phyloP scores from a whole-genome alignment of 2,329 filamentous ascomycete species.

The Seiridium unicorne region DNA sequence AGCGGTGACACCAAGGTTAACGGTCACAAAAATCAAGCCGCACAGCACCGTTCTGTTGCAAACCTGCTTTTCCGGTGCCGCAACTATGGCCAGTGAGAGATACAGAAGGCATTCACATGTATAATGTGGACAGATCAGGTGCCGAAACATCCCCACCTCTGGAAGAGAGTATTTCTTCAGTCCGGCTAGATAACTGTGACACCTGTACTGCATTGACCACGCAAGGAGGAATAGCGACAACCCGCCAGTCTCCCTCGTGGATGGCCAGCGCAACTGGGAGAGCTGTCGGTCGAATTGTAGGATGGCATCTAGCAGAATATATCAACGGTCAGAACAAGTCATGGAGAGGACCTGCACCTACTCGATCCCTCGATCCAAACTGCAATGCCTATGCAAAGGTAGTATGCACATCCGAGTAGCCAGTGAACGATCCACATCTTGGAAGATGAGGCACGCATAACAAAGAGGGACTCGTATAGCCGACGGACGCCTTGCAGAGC shows the following conservation, averaged over 20 bases:
- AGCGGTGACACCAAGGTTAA: constrained; percentile 82
- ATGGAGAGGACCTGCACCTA: constrained; percentile 38
- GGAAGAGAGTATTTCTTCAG: constrained; percentile 84
- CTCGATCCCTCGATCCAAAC: constrained; percentile 83
- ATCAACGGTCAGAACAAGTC: background rate
- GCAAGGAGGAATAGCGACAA: constrained; percentile 66
- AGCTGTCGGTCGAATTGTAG: constrained; percentile 18
- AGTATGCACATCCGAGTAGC: constrained; percentile 75
- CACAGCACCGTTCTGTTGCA: constrained; percentile 73
- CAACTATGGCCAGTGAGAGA: constrained; percentile 69
- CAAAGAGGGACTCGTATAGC: constrained; percentile 68
- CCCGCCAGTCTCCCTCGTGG: constrained; percentile 52
- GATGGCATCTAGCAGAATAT: constrained; percentile 16
- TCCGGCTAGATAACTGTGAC: constrained; percentile 67
- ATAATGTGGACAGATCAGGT: constrained; percentile 85
- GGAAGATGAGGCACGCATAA: constrained; percentile 64
- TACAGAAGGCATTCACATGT: constrained; percentile 86
- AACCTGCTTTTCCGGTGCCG: constrained; percentile 64
- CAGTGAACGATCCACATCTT: constrained; percentile 87
- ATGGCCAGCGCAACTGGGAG: constrained; percentile 27
- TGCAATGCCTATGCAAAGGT: constrained; percentile 68
- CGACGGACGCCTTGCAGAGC: constrained; percentile 71
- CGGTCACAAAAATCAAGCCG: constrained; percentile 69
- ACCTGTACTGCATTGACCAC: constrained; percentile 71
- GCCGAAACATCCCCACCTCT: constrained; percentile 66